Percentiles rank a stretch among this genome's conserved stretches.
Evolutionary conservation across 2,329 filamentous ascomycete genomes (phyloP).

Genomic region (Chaetothyriales sp.): DNA sequence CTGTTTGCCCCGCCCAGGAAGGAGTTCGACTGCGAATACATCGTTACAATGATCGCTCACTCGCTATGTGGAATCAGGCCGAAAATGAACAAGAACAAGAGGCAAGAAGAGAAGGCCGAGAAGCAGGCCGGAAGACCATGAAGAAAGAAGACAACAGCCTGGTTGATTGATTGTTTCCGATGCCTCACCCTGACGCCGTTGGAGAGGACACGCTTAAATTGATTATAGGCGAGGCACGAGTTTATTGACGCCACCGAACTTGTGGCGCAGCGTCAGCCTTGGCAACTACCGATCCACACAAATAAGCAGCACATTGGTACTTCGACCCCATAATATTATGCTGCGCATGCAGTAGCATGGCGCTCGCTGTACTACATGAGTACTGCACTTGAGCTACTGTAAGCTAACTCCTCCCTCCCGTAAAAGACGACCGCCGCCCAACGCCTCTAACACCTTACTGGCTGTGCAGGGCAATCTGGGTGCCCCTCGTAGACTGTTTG

Average conservation of each 20-base stretch:
- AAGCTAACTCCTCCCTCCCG: not conserved
- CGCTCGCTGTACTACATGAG: not conserved
- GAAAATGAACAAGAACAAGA: conserved; percentile 14
- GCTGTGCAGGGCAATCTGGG: not conserved
- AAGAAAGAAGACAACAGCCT: not conserved
- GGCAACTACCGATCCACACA: not conserved
- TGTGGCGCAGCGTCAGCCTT: not conserved
- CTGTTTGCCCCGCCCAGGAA: conserved; percentile 67
- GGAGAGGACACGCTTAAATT: not conserved
- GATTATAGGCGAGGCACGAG: not conserved
- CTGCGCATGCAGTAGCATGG: not conserved
- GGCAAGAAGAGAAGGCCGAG: conserved; percentile 12
- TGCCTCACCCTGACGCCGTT: not conserved
- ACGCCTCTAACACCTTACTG: not conserved
- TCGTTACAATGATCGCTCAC: conserved; percentile 25
- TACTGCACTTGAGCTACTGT: not conserved
- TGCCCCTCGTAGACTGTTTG: not conserved
- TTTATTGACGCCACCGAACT: not conserved
- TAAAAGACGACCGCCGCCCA: too few species aligned
- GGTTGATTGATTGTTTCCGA: not conserved
- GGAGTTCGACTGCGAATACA: conserved; percentile 84
- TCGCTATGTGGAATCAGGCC: conserved; percentile 15
- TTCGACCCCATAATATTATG: not conserved
- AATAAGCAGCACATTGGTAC: not conserved
- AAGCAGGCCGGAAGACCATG: not conserved